Evolutionary conservation across 73 alveolate genomes (phyloP), one percentile per base, ranked within the genome.

Genomic region (Stentor coeruleus): DNA sequence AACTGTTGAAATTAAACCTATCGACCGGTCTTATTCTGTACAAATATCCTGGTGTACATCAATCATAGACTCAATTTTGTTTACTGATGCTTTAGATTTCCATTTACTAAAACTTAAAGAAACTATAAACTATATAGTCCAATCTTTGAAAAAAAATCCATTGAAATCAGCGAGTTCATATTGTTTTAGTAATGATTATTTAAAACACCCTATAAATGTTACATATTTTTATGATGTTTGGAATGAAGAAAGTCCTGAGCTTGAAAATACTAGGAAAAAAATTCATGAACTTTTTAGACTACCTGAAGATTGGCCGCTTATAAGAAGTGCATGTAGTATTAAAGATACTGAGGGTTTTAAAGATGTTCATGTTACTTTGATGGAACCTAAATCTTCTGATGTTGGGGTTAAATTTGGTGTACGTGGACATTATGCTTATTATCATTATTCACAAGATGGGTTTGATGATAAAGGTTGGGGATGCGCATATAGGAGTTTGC

Each of bases 381-480:
- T 86, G 77, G 82, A 82, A 57, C 81, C 60, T 85, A 86, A 37
- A 74, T 59, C 82, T 85, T 82, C 40, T 73, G 81, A 20, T 36
- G 77, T 35, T 0, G 55, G 38, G 59, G 82, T 31, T 20, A 66
- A 66, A 75, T 80, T 82, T 60, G 38, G 82, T 49, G 95, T 94
- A 4, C 66, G 89, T 73, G 99, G 99, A 20, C 93, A 90, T 60
- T 96, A 94, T 79, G 83, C 89, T 49, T 96, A 93, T 88, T 92
- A 88, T 82, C 99, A 96, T 88, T 96, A 96, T 82, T 91, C 92
- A 92, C 96, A 96, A 87, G 99, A 96, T 87, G 94, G 95, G 39
- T 88, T 92, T 58, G 91, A 91, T 88, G 99, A 96, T 79, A 92
- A 90, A 39, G 99, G 99, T 4, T 96, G 99, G 99, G 99, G 99